These are phyloP conservation scores for Tephrocybe sp. DNA, from an alignment of 768 basidiomycete genomes.

Conservation along the genomic window DNA sequence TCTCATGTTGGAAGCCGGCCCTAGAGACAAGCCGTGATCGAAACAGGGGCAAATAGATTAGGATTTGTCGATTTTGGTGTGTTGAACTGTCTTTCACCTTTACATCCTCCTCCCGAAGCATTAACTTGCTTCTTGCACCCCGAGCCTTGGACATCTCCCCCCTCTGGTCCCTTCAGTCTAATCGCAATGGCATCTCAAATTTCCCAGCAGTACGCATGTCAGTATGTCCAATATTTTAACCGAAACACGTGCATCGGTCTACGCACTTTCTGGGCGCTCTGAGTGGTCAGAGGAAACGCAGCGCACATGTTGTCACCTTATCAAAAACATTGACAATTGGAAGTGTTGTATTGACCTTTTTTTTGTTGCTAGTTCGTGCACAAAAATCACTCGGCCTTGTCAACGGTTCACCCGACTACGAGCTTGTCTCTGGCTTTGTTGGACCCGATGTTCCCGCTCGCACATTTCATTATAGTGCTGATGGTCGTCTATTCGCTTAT, in stretches of 20 bases:
- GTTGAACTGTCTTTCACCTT: slow-evolving; percentile 6
- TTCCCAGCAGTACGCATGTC: slow-evolving; percentile 85
- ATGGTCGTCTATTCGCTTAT: slow-evolving; percentile 88
- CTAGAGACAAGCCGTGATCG: neutral
- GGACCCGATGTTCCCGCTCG: slow-evolving; percentile 72
- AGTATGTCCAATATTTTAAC: slow-evolving; percentile 32
- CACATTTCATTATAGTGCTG: slow-evolving; percentile 79
- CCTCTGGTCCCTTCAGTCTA: slow-evolving; percentile 26
- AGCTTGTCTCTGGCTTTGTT: slow-evolving; percentile 58
- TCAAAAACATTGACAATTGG: neutral
- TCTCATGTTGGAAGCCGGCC: neutral
- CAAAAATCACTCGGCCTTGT: slow-evolving; percentile 92
- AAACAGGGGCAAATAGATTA: slow-evolving; percentile 18
- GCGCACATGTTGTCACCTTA: neutral
- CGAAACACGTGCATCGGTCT: slow-evolving; percentile 12
- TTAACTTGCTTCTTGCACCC: slow-evolving; percentile 72
- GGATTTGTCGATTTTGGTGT: slow-evolving; percentile 2
- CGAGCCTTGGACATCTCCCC: slow-evolving; percentile 27
- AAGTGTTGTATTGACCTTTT: neutral
- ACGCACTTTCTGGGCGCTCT: neutral
- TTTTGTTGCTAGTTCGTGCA: slow-evolving; percentile 67
- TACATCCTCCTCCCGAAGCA: slow-evolving; percentile 57
- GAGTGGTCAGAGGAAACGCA: slow-evolving; percentile 5
- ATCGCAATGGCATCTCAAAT: slow-evolving; percentile 68
- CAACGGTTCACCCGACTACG: slow-evolving; percentile 77